Evolutionary conservation across 805 yeast genomes (phyloP).

Genomic region (Wickerhamiella lipophila): DNA sequence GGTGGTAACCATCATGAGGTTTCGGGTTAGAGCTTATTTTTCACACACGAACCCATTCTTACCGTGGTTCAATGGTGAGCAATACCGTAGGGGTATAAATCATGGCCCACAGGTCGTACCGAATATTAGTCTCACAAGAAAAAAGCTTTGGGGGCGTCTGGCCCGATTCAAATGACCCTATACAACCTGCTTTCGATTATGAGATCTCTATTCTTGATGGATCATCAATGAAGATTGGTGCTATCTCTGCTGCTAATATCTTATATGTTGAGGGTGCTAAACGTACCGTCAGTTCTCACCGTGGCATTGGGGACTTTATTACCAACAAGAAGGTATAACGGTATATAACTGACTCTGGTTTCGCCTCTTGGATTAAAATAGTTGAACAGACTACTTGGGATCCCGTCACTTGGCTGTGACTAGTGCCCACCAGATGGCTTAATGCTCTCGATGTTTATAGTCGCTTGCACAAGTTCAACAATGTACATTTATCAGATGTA

Average conservation of each 20-base stretch:
- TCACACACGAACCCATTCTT: conserved; percentile 33
- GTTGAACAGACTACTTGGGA: conserved; percentile 21
- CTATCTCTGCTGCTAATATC: conserved; percentile 33
- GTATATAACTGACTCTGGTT: conserved; percentile 34
- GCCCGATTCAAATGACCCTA: conserved; percentile 29
- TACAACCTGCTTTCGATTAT: conserved; percentile 31
- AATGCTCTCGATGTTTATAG: conserved; percentile 37
- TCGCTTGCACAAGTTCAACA: conserved; percentile 35
- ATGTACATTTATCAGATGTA: conserved; percentile 39
- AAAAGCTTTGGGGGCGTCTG: conserved; percentile 33
- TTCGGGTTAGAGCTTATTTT: conserved; percentile 38
- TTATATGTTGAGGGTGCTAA: conserved; percentile 39
- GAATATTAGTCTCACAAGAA: conserved; percentile 37
- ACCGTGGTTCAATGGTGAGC: conserved; percentile 35
- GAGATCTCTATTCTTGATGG: conserved; percentile 32
- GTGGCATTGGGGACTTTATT: conserved; percentile 32
- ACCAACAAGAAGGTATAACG: conserved; percentile 28
- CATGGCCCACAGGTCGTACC: conserved; percentile 31
- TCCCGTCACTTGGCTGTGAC: conserved; percentile 30
- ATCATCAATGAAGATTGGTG: conserved; percentile 31
- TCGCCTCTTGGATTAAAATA: conserved; percentile 23
- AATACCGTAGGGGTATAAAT: conserved; percentile 28
- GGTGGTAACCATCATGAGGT: conserved; percentile 44
- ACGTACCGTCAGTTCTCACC: conserved; percentile 27
- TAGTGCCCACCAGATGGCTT: conserved; percentile 44